Percentiles rank a stretch among this genome's conserved stretches.
phyloP scores from a whole-genome alignment of 768 basidiomycete species.

The Cystofilobasidium ferigula region DNA sequence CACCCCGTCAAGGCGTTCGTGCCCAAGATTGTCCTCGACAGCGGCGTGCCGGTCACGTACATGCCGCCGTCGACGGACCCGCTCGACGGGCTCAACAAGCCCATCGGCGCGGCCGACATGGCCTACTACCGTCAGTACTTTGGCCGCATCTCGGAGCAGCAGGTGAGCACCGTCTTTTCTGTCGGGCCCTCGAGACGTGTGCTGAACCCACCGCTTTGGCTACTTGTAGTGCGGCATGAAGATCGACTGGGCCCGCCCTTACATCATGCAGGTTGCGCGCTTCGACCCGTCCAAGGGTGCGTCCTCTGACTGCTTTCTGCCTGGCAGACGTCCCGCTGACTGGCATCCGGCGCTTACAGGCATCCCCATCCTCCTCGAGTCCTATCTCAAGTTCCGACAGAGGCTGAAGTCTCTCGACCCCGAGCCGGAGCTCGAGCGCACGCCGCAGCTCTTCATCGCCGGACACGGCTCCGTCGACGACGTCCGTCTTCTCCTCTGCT shows the following conservation, averaged over 20 bases:
- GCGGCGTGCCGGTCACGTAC: constrained; percentile 33
- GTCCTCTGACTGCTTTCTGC: not conserved
- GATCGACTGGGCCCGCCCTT: constrained; percentile 51
- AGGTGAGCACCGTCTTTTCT: constrained; percentile 21
- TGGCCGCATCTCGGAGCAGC: constrained; percentile 32
- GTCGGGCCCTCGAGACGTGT: not conserved
- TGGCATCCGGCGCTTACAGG: constrained; percentile 25
- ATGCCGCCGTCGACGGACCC: constrained; percentile 34
- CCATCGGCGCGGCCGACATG: constrained; percentile 43
- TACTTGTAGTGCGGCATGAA: constrained; percentile 30
- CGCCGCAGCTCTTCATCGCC: constrained; percentile 39
- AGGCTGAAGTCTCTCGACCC: constrained; percentile 41
- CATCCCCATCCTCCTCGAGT: constrained; percentile 46
- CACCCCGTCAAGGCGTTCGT: constrained; percentile 93
- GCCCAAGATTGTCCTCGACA: constrained; percentile 64
- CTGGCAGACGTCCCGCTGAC: constrained; percentile 43
- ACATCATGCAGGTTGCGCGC: constrained; percentile 82
- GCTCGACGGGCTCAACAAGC: constrained; percentile 92
- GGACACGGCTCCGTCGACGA: constrained; percentile 24
- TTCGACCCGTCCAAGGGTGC: constrained; percentile 77
- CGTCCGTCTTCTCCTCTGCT: not conserved
- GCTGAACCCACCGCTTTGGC: not conserved
- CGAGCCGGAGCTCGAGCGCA: constrained; percentile 1
- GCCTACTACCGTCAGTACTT: constrained; percentile 35
- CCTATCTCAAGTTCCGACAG: constrained; percentile 70